Base-by-base conservation (phyloP, 2,329 filamentous ascomycete genomes). In the Mycocentrospora acerina region DNA sequence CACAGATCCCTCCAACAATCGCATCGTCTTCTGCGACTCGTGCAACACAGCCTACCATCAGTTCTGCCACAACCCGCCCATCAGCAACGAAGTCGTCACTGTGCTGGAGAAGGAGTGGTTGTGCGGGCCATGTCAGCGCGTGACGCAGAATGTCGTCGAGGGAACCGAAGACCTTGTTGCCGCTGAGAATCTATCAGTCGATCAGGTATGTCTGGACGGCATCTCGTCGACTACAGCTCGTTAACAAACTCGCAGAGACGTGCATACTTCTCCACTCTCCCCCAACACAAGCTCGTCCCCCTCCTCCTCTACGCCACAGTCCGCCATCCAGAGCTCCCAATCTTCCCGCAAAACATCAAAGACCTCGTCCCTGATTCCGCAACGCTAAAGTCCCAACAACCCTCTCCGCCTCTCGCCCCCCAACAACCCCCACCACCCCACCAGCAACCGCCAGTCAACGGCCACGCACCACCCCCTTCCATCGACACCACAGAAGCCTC, bases 21-120 rank as follows among this genome's bases (percentile, higher is more conserved):
- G 83, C 68, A 90, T 94, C 60, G 87, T 93, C 3, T 89, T 90
- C 65, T 94, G 88, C 69, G 86, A 91, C 66, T 82, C 82, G 12
- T 94, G 88, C 71, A 87, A 88, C 61, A 75, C 76, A 19, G 80
- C 83, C 28, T 94, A 88, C 79, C 88, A 94, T 66, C 86, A 90
- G 62, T 80, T 81, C 55, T 94, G 88, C 58, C 88, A 94, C 63
- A 78, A 86, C 42, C 88, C 88, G 1, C 77, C 78, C 7, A 87
- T 94, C 44, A 75, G 78, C n/a, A 79, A 84, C 45, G 79, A 83
- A 13, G 80, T 85, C 14, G 78, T 90, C 31, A 75, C 76, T 24
- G 78, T 87, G 44, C 73, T 82, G 47, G 79, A 80, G 46, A 79
- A 79, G 43, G 80, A 83, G 48, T 93, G 88, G 87, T 80, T 82